These are phyloP conservation scores for Psilocybe azurescens DNA, from an alignment of 768 basidiomycete species.

Conservation along the genomic window DNA sequence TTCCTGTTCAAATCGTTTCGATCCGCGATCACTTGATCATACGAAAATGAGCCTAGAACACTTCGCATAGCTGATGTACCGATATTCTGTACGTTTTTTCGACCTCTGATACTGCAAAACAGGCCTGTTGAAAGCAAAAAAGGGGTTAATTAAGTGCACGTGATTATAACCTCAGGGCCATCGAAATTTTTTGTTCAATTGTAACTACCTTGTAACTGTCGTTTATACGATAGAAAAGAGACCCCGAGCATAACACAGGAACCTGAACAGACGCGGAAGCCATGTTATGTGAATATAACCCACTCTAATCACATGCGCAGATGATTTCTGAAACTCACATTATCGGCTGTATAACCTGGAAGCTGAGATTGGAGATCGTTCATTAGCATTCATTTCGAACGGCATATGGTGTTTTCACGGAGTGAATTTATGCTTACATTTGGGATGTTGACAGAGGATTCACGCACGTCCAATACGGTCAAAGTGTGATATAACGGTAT, in stretches of 20 bases:
- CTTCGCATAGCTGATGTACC: constrained; percentile 62
- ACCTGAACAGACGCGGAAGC: constrained; percentile 33
- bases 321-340: constrained; percentile 21
- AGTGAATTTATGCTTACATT: constrained; percentile 32
- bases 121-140: constrained; percentile 35
- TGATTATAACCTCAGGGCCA: background rate
- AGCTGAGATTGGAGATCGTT: constrained; percentile 23
- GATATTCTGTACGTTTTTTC: constrained; percentile 54
- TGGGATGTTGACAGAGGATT: constrained; percentile 50
- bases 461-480: constrained; percentile 50
- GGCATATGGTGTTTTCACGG: background rate
- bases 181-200: background rate
- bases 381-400: background rate
- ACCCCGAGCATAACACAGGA: constrained; percentile 57
- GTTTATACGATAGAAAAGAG: constrained; percentile 55
- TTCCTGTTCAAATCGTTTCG: constrained; percentile 57
- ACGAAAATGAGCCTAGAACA: constrained; percentile 54
- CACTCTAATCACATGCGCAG: background rate
- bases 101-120: constrained; percentile 55
- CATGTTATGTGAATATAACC: background rate
- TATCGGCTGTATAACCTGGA: constrained; percentile 40
- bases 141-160: background rate
- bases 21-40: constrained; percentile 57
- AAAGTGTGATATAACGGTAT: constrained; percentile 53
- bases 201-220: constrained; percentile 52